Evolutionary conservation across 192 early-diverging fungal genomes (phyloP).

Genomic region (Chytriomyces sp.): DNA sequence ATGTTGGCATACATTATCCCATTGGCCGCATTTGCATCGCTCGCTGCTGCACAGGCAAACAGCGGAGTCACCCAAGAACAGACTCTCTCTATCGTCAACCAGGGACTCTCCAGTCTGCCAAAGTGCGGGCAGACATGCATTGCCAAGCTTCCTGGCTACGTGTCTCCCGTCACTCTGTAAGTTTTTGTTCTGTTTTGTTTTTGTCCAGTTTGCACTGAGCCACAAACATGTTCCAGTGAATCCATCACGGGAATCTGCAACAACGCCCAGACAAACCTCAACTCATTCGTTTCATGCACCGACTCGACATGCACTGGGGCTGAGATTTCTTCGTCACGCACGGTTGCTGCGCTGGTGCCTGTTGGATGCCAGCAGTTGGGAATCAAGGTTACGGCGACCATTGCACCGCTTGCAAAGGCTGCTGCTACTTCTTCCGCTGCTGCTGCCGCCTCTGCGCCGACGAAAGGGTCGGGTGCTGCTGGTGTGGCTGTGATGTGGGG

Average conservation of each 20-base stretch:
- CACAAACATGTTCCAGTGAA: not conserved
- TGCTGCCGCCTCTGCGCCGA: not conserved
- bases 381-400: not conserved
- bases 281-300: slow-evolving; percentile 4
- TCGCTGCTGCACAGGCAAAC: not conserved
- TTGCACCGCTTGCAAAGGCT: not conserved
- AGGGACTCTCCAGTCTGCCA: not conserved
- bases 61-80: not conserved
- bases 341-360: not conserved
- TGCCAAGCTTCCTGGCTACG: not conserved
- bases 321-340: not conserved
- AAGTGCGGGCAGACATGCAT: slow-evolving; percentile 23
- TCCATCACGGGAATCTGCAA: slow-evolving; percentile 5
- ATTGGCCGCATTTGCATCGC: not conserved
- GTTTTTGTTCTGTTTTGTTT: not conserved
- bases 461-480: not conserved
- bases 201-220: not conserved
- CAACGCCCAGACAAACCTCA: slow-evolving; percentile 19
- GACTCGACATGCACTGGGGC: not conserved
- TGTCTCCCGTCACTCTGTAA: not conserved
- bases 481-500: not conserved
- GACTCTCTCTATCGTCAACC: not conserved
- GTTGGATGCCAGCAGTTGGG: slow-evolving; percentile 9
- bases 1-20: not conserved
- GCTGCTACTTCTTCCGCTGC: not conserved